Percentiles rank a stretch among this genome's conserved stretches.
Evolutionary conservation across 2,329 filamentous ascomycete genomes (phyloP).

Genomic region (Rosellinia necatrix): DNA sequence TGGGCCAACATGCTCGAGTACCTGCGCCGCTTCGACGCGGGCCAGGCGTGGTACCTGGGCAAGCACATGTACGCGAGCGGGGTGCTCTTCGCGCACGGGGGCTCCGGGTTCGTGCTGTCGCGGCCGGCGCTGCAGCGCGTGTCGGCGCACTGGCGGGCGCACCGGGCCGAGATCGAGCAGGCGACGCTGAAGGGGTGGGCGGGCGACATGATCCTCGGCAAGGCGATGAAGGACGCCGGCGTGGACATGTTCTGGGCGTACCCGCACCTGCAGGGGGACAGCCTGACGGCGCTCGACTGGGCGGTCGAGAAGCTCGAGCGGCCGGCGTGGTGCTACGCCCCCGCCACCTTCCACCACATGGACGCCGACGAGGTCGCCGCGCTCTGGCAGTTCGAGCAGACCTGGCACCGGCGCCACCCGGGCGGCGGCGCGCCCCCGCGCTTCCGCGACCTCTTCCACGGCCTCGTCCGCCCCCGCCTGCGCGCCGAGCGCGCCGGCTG

Average conservation of each 20-base stretch:
- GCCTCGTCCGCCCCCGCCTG: slow-evolving; percentile 26
- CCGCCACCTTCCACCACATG: slow-evolving; percentile 34
- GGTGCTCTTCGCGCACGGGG: slow-evolving; percentile 44
- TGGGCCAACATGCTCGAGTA: slow-evolving; percentile 43
- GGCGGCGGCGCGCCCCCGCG: slow-evolving; percentile 20
- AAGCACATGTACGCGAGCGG: slow-evolving; percentile 40
- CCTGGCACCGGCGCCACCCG: slow-evolving; percentile 24
- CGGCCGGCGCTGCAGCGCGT: slow-evolving; percentile 43
- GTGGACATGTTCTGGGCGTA: slow-evolving; percentile 30
- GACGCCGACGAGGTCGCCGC: slow-evolving; percentile 23
- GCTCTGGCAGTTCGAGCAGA: slow-evolving; percentile 31
- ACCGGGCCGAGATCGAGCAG: slow-evolving; percentile 22
- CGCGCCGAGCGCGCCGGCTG: slow-evolving; percentile 21
- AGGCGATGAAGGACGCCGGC: slow-evolving; percentile 24
- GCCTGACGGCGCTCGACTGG: slow-evolving; percentile 30
- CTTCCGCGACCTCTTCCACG: slow-evolving; percentile 31
- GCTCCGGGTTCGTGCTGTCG: slow-evolving; percentile 43
- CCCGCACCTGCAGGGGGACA: slow-evolving; percentile 29
- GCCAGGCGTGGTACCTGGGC: slow-evolving; percentile 42
- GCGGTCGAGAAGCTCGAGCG: slow-evolving; percentile 27
- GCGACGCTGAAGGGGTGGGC: slow-evolving; percentile 28
- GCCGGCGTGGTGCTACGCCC: slow-evolving; percentile 31
- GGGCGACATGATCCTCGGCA: slow-evolving; percentile 31
- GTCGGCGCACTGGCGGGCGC: slow-evolving; percentile 17
- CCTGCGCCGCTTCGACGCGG: slow-evolving; percentile 38